phyloP scores from a whole-genome alignment of 768 basidiomycete genomes.

The Boletus eberwhitei region DNA sequence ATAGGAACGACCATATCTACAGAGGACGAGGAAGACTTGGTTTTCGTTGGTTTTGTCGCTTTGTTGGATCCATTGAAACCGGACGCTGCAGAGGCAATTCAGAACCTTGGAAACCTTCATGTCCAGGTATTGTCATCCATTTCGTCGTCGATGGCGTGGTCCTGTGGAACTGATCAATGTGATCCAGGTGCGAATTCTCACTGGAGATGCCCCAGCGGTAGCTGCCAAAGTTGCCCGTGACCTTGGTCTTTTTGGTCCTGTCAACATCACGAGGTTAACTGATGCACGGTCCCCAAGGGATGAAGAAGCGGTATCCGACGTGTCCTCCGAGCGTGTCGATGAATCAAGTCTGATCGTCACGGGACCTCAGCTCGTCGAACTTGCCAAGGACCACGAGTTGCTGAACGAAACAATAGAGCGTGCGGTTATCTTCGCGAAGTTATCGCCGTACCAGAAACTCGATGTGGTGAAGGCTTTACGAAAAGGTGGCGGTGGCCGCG shows the following conservation, averaged over 20 bases:
- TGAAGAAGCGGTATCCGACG: slow-evolving; percentile 21
- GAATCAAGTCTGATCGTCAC: slow-evolving; percentile 29
- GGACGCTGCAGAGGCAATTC: slow-evolving; percentile 31
- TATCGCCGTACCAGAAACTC: slow-evolving; percentile 34
- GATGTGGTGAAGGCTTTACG: slow-evolving; percentile 32
- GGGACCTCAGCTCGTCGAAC: slow-evolving; percentile 27
- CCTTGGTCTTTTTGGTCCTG: slow-evolving; percentile 29
- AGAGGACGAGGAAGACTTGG: slow-evolving; percentile 28
- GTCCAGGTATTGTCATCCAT: slow-evolving; percentile 25
- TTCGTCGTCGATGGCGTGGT: background rate
- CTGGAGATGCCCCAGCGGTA: slow-evolving; percentile 34
- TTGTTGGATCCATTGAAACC: slow-evolving; percentile 32
- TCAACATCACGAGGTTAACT: slow-evolving; percentile 13
- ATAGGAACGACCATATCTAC: slow-evolving; percentile 10
- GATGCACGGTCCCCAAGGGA: slow-evolving; percentile 18
- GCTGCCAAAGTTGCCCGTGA: slow-evolving; percentile 38
- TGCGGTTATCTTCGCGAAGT: slow-evolving; percentile 30
- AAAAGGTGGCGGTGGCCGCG: slow-evolving; percentile 23
- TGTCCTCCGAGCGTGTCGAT: slow-evolving; percentile 1
- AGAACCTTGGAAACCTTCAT: slow-evolving; percentile 24
- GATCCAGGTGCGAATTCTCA: slow-evolving; percentile 33
- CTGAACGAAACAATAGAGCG: slow-evolving; percentile 29
- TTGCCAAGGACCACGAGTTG: slow-evolving; percentile 27
- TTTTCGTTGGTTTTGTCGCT: slow-evolving; percentile 31
- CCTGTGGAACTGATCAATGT: slow-evolving; percentile 4